A percentile compares a stretch with the other conserved stretches of the same genome.
Conservation (phyloP, 371 early-diverging fungal genomes). For the Funneliformis caledonium region DNA sequence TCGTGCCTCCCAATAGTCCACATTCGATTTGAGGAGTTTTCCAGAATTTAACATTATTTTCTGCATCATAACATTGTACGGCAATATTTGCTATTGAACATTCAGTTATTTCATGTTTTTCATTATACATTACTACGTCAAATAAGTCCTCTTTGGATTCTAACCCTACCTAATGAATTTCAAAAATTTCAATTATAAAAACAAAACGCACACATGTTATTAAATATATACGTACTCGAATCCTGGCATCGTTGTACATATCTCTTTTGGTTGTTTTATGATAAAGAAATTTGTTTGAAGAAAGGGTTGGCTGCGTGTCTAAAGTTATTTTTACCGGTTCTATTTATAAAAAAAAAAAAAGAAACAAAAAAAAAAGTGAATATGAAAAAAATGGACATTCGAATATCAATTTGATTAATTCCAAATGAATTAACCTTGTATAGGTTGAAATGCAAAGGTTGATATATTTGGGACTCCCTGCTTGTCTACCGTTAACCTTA, state of each 20-base stretch:
- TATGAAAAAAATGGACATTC: not conserved
- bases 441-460: not conserved
- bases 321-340: slow-evolving; percentile 17
- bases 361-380: not conserved
- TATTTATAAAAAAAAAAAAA: not conserved
- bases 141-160: slow-evolving; percentile 26
- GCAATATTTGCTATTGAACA: slow-evolving; percentile 41
- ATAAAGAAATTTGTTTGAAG: slow-evolving; percentile 31
- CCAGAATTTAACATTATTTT: slow-evolving; percentile 4
- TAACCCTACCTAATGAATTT: slow-evolving; percentile 5
- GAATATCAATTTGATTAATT: not conserved
- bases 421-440: not conserved
- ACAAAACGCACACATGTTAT: not conserved
- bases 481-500: slow-evolving; percentile 14
- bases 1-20: slow-evolving; percentile 29
- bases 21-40: slow-evolving; percentile 38
- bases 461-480: slow-evolving; percentile 12
- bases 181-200: not conserved
- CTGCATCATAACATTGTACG: not conserved
- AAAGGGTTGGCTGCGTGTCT: slow-evolving; percentile 1
- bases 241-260: slow-evolving; percentile 24
- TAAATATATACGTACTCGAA: slow-evolving; percentile 1
- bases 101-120: slow-evolving; percentile 32
- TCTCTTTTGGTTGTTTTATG: slow-evolving; percentile 37
- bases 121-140: slow-evolving; percentile 35